phyloP scores from a whole-genome alignment of 805 yeast species.

The Spathaspora gorwiae region DNA sequence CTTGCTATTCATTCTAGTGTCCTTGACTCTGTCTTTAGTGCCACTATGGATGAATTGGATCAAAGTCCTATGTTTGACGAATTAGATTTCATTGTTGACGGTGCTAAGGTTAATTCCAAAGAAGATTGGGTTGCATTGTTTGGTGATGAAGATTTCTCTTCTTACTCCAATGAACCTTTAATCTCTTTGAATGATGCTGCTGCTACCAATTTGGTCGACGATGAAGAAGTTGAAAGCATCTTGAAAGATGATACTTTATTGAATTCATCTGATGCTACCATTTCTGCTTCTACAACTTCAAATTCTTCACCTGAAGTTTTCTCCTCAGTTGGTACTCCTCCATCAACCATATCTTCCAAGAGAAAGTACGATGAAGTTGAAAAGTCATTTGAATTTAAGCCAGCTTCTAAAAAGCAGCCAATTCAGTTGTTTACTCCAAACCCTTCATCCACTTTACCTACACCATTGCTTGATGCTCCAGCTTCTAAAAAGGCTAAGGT shows the following conservation, averaged over 20 bases:
- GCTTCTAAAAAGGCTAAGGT: constrained; percentile 25
- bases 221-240: constrained; percentile 2
- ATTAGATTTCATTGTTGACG: constrained; percentile 38
- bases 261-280: constrained; percentile 12
- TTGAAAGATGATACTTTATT: constrained; percentile 5
- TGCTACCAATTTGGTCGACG: constrained; percentile 2
- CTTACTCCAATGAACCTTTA: constrained; percentile 9
- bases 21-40: constrained; percentile 48
- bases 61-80: constrained; percentile 62
- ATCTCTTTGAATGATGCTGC: constrained; percentile 3
- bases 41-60: constrained; percentile 35
- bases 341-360: constrained; percentile 4
- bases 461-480: constrained; percentile 26
- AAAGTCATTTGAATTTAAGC: constrained; percentile 19
- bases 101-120: constrained; percentile 32
- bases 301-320: constrained; percentile 1
- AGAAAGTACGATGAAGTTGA: constrained; percentile 22
- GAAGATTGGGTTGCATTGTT: constrained; percentile 65
- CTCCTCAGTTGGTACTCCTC: neutral
- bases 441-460: constrained; percentile 26
- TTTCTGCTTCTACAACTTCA: constrained; percentile 1
- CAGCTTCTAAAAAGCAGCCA: constrained; percentile 9
- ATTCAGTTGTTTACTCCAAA: constrained; percentile 26
- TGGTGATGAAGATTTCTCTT: constrained; percentile 10
- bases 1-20: constrained; percentile 44